Evolutionary conservation across 2,329 filamentous ascomycete genomes (phyloP), one percentile per base, ranked within the genome.

Genomic region (Elsinoe ampelina): DNA sequence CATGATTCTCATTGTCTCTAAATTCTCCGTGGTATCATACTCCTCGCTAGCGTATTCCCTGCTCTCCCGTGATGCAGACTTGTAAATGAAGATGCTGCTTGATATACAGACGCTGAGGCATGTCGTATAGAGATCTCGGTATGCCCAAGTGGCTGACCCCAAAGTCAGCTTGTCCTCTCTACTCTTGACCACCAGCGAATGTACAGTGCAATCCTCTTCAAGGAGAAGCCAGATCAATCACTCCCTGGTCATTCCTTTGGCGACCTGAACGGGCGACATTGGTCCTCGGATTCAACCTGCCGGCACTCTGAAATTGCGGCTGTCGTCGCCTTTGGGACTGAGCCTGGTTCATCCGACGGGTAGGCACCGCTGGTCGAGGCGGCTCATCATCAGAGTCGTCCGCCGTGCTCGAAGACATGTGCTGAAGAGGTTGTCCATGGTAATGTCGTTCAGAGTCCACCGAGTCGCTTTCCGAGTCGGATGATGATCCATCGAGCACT

Each of bases 261-360:
- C 32, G 48, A 15, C 48, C 48, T 6, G 48, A 35, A 15, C 35
- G 48, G 20, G 32, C 15, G 2, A 35, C 48, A 5, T 34, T 26
- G 2, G 19, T 26, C 30, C 26, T 34, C 11, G 26, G 45, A 20
- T 22, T 26, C 17, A n/a, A 12, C 34, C 48, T 19, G 8, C 34
- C 48, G 8, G 48, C 48, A 20, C 48, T 36, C 48, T 52, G 48
- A 20, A 52, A 52, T 8, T 36, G n/a, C 15, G 48, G 48, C 17
- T 52, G 48, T 19, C 48, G 32, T 39, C 48, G 12, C 34, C 48
- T 52, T 6, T 32, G 47, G 26, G 26, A 30, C 13, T 51, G 22
- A 8, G 34, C 32, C 13, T 17, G 13, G 26, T 36, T 50, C 45
- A 34, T 19, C 17, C 48, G 48, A 22, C 41, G 41, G 19, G n/a